phyloP scores from a whole-genome alignment of 345 rosid genomes.

The Citrus mangshanensis region DNA sequence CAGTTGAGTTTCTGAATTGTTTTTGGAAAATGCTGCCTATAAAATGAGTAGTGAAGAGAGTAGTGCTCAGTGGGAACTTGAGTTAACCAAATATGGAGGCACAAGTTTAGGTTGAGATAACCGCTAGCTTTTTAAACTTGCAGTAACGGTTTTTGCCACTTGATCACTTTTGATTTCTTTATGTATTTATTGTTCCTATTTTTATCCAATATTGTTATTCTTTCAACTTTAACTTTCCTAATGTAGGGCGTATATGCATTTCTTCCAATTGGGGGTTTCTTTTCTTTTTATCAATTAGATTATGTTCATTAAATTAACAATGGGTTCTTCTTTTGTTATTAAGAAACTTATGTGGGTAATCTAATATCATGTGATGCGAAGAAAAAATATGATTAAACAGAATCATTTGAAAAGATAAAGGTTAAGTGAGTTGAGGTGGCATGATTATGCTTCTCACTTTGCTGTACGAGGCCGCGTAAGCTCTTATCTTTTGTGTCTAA shows the following conservation, averaged over 20 bases:
- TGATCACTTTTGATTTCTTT: slow-evolving; percentile 12
- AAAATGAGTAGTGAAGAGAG: neutral
- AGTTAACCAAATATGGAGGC: slow-evolving; percentile 1
- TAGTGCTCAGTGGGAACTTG: neutral
- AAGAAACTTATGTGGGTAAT: neutral
- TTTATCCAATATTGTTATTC: neutral
- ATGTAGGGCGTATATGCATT: slow-evolving; percentile 50
- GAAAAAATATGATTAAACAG: neutral
- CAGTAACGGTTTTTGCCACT: slow-evolving; percentile 1
- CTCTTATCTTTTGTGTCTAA: slow-evolving; percentile 8
- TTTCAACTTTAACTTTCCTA: slow-evolving; percentile 31
- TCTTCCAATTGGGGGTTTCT: slow-evolving; percentile 45
- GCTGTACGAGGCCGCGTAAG: neutral
- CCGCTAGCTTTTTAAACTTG: slow-evolving; percentile 14
- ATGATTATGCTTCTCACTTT: slow-evolving; percentile 19
- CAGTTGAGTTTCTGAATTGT: neutral
- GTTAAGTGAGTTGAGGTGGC: slow-evolving; percentile 3
- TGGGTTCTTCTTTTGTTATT: neutral
- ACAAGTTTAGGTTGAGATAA: slow-evolving; percentile 5
- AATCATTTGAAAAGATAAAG: slow-evolving; percentile 21
- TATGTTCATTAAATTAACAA: no score
- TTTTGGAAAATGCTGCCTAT: neutral
- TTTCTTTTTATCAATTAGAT: slow-evolving; percentile 1
- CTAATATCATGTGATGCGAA: slow-evolving; percentile 1
- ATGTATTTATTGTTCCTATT: neutral